Conservation (phyloP, 768 basidiomycete genomes). For the Cystobasidiopsis lactophilus region DNA sequence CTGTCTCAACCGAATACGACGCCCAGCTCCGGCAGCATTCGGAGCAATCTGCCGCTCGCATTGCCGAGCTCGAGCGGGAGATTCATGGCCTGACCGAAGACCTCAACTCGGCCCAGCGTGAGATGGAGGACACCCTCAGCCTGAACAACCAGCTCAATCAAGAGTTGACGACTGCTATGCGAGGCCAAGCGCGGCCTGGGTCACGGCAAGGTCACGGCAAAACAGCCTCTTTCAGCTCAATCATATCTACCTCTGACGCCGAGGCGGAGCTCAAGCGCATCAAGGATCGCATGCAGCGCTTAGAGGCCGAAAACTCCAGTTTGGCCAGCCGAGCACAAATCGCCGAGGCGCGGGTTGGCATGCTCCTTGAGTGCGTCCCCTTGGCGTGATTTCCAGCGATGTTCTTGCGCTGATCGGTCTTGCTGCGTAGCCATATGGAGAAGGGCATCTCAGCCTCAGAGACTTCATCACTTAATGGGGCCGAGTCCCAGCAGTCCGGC, state of each 20-base stretch:
- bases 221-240: background rate
- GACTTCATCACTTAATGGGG: too few species aligned
- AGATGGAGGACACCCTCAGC: conserved; percentile 45
- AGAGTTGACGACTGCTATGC: background rate
- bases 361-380: conserved; percentile 4
- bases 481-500: too few species aligned
- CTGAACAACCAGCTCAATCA: conserved; percentile 18
- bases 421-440: background rate
- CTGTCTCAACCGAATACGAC: conserved; percentile 53
- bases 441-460: background rate
- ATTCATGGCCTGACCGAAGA: conserved; percentile 53
- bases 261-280: background rate
- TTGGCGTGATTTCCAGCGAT: background rate
- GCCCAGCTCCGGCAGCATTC: conserved; percentile 48
- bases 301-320: conserved; percentile 55
- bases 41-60: conserved; percentile 49
- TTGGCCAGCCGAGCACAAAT: conserved; percentile 14
- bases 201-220: background rate
- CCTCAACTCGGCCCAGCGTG: conserved; percentile 48
- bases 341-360: conserved; percentile 1
- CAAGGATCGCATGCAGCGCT: conserved; percentile 34
- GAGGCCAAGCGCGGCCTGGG: background rate
- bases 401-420: too few species aligned
- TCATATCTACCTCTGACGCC: background rate
- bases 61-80: conserved; percentile 61